Base-by-base conservation (phyloP, 345 rosid species). In the Camelina neglecta region DNA sequence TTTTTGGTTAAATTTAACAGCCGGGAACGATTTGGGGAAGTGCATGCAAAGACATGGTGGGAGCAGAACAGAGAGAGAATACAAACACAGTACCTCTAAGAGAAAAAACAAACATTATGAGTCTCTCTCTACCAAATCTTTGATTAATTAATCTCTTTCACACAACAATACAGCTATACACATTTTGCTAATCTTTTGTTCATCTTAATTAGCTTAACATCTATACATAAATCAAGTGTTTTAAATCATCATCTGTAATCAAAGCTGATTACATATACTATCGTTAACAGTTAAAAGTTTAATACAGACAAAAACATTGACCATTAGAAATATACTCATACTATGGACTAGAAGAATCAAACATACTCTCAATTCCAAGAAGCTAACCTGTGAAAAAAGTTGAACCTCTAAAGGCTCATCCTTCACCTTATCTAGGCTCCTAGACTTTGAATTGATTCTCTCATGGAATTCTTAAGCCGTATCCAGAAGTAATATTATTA, bases 31-130 rank as follows among this genome's bases (percentile, higher is more conserved):
- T 94, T 94, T 13, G 98, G 97, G 56, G 96, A 92, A 80, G 91
- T 92, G 75, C 86, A 89, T 3, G 98, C 98, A n/a, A 94, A 92
- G 87, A 65, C 49, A 39, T 94, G 98, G 98, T 94, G 98, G 98
- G 98, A 94, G 77, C 89, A 92, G 83, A 94, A 94, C 83, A 87
- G 97, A 76, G 98, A 90, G 54, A 90, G 98, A 82, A 94, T 94
- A 92, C 98, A 94, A 83, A 65, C 87, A 75, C 97, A 90, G 69
- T 94, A 94, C 83, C 92, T 94, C 73, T 94, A 80, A 73, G 33
- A 44, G 12, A 8, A 36, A n/a, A 31, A 12, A 77, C 3, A 33
- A 12, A 71, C 8, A 6, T 21, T 55, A 76, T 70, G 75, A 75
- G 64, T 76, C 38, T 35, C 54, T 62, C 58, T 72, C 39, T 61